Evolutionary conservation across 108 stramenopile genomes (phyloP), one percentile per base, ranked within the genome.

Genomic region (Fragilaria radians): DNA sequence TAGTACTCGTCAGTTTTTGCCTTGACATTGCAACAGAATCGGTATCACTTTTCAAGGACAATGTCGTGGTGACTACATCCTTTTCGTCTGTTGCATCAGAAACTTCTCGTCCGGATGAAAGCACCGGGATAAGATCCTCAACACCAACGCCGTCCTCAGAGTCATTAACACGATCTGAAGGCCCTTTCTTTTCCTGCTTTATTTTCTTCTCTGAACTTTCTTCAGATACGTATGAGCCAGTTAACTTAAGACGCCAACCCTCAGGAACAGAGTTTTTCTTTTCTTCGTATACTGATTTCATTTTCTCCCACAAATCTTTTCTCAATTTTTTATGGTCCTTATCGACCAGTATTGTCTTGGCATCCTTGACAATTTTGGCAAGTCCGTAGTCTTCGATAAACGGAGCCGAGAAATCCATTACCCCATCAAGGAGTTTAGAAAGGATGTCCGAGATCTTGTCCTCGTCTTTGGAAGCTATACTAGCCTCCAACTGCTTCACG

Each of bases 281-380:
- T 26, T 33, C 58, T 1, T 45, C 23, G 31, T 68, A 71, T 0
- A 60, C 28, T 4, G 19, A 19, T 30, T 65, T 64, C 48, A 71
- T 27, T 25, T 50, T 31, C 17, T 48, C 30, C 46, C 21, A 52
- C 1, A 66, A 5, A 32, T 62, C 32, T 22, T 32, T 42, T 28
- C 24, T 9, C 28, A 59, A 32, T 48, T 56, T 11, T 49, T 60
- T 54, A 0, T 30, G 32, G 0, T 59, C 60, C 0, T 61, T 26
- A 17, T 58, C 22, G 26, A 46, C 46, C n/a, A 66, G 34, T 55
- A 73, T 46, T 4, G 28, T 32, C 46, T 71, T 77, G 18, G 67
- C 62, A 3, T 36, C 56, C 47, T 77, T 77, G 63, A 77, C 52
- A 1, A 71, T 19, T 1, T 19, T 18, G 3, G 33, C 55, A 32